Evolutionary conservation across 1,284 basidiomycete genomes (phyloP).

Genomic region (Sporisorium exsertum): DNA sequence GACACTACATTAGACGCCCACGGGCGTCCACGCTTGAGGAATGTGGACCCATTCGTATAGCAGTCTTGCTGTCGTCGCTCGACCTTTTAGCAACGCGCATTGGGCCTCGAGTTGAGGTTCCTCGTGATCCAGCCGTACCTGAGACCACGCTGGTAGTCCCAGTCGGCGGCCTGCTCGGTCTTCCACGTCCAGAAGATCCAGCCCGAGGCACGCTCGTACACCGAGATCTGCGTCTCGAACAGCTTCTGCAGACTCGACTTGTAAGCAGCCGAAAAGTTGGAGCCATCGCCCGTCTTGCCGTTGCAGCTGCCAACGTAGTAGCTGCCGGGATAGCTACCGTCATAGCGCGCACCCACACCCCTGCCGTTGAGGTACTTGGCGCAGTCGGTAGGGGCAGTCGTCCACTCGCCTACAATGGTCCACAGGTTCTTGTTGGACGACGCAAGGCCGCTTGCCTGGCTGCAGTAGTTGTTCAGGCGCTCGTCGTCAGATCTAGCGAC

Average conservation of each 20-base stretch:
- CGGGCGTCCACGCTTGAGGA: constrained; percentile 2
- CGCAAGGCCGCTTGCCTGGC: constrained; percentile 29
- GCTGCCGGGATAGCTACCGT: constrained; percentile 74
- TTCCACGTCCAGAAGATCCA: constrained; percentile 90
- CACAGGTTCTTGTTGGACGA: constrained; percentile 57
- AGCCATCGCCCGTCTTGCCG: constrained; percentile 79
- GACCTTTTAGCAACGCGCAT: constrained; percentile 40
- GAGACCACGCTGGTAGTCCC: constrained; percentile 67
- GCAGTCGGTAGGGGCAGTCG: constrained; percentile 81
- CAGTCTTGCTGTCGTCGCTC: not conserved
- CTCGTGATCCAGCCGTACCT: constrained; percentile 61
- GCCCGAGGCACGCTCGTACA: constrained; percentile 72
- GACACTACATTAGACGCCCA: not conserved
- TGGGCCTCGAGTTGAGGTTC: constrained; percentile 45
- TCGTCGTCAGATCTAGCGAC: constrained; percentile 45
- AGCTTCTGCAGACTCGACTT: constrained; percentile 84
- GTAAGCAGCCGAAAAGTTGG: constrained; percentile 80
- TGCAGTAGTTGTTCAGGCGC: constrained; percentile 60
- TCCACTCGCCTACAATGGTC: constrained; percentile 69
- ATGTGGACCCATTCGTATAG: constrained; percentile 7
- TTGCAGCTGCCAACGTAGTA: constrained; percentile 78
- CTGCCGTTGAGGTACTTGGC: constrained; percentile 79
- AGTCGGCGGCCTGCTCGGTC: constrained; percentile 71
- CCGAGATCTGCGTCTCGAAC: constrained; percentile 81
- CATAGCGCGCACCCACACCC: constrained; percentile 81